Evolutionary conservation across 179 eudicot genomes (phyloP).

Genomic region (Heliamphora ciliata): DNA sequence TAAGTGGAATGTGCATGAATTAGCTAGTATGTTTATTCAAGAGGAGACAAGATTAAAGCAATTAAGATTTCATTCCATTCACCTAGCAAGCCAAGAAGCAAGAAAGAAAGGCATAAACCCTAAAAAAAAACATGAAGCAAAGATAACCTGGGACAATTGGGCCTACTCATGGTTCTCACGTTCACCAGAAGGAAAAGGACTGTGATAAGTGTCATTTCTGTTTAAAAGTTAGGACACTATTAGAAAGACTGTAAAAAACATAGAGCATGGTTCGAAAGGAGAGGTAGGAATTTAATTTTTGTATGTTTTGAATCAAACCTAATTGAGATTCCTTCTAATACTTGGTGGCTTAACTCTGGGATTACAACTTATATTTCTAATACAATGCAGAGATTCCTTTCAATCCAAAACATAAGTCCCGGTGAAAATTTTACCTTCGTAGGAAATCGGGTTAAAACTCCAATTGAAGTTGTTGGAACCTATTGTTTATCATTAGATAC

Average conservation of each 20-base stretch:
- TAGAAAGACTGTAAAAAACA: no score
- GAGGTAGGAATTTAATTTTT: constrained; percentile 9
- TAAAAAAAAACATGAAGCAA: not conserved
- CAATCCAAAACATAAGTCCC: constrained; percentile 13
- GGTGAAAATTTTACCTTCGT: not conserved
- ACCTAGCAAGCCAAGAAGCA: not conserved
- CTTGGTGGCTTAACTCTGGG: not conserved
- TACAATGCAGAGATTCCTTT: not conserved
- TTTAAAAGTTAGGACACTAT: not conserved
- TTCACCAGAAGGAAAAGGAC: not conserved
- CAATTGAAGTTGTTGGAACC: constrained; percentile 18
- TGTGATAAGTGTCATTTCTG: constrained; percentile 1
- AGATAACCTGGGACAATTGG: not conserved
- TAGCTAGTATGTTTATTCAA: not conserved
- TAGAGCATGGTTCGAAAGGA: not conserved
- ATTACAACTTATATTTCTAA: constrained; percentile 10
- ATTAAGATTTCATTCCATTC: not conserved
- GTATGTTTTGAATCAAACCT: not conserved
- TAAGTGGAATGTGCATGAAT: no score
- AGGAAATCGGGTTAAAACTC: constrained; percentile 14
- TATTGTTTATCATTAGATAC: constrained; percentile 11
- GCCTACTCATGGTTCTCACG: not conserved
- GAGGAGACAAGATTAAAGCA: constrained; percentile 16
- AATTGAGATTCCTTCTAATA: no score
- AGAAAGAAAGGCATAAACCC: not conserved